Conservation (phyloP, 352 stramenopile genomes). For the Globisporangium orthogonon region DNA sequence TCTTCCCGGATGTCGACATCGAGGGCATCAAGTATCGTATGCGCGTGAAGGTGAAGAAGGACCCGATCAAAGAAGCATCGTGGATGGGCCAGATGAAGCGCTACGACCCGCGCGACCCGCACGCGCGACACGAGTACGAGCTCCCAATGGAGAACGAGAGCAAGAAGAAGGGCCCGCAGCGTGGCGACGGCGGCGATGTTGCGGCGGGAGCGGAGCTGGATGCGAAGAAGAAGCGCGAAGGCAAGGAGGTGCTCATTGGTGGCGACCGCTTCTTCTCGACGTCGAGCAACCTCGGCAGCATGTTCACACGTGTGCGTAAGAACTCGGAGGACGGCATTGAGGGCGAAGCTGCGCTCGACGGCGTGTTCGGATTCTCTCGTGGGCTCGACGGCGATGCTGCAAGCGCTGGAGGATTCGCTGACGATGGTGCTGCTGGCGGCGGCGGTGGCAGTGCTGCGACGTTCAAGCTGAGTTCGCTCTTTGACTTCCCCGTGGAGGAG, state of each 20-base stretch:
- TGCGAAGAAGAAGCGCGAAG: slow-evolving; percentile 21
- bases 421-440: slow-evolving; percentile 1
- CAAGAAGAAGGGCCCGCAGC: slow-evolving; percentile 3
- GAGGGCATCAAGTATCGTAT: slow-evolving; percentile 50
- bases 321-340: slow-evolving; percentile 78
- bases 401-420: background rate
- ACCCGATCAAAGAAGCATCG: slow-evolving; percentile 63
- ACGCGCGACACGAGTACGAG: slow-evolving; percentile 44
- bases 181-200: slow-evolving; percentile 16
- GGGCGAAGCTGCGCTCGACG: slow-evolving; percentile 70
- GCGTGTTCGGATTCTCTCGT: slow-evolving; percentile 36
- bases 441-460: slow-evolving; percentile 11
- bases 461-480: slow-evolving; percentile 75
- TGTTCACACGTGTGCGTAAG: slow-evolving; percentile 74
- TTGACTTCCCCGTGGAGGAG: slow-evolving; percentile 48
- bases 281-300: slow-evolving; percentile 39
- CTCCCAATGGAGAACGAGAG: slow-evolving; percentile 24
- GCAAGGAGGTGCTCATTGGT: slow-evolving; percentile 46
- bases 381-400: slow-evolving; percentile 1
- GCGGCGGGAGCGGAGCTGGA: slow-evolving; percentile 8
- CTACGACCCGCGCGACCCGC: slow-evolving; percentile 50
- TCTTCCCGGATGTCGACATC: slow-evolving; percentile 69
- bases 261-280: slow-evolving; percentile 72
- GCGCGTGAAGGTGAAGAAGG: slow-evolving; percentile 37
- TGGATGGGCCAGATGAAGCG: slow-evolving; percentile 74